Evolutionary conservation across 352 stramenopile genomes (phyloP).

Genomic region (Pythium plurisporium): DNA sequence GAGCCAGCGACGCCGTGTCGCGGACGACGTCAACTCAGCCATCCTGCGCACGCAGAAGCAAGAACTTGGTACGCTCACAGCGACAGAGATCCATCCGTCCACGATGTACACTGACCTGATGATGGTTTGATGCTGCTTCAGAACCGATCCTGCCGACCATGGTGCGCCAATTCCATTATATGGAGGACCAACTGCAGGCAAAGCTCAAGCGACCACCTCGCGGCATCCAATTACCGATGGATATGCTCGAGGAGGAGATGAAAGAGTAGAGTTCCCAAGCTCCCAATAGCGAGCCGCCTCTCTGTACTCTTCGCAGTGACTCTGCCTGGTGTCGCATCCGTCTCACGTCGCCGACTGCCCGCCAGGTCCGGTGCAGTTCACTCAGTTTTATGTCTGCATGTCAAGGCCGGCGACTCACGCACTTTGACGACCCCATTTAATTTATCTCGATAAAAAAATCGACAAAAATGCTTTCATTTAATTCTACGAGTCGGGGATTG

Average conservation of each 20-base stretch:
- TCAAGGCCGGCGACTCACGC: not conserved
- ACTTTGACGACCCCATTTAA: constrained; percentile 16
- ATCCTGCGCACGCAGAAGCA: constrained; percentile 72
- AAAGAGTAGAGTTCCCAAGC: constrained; percentile 12
- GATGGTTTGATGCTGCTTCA: constrained; percentile 14
- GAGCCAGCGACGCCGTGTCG: constrained; percentile 55
- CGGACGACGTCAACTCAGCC: constrained; percentile 70
- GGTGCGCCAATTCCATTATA: constrained; percentile 73
- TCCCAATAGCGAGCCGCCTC: not conserved
- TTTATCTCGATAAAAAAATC: constrained; percentile 31
- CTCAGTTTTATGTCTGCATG: not conserved
- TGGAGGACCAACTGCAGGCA: constrained; percentile 63
- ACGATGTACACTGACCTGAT: not conserved
- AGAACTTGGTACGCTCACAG: constrained; percentile 42
- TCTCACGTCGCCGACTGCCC: no score
- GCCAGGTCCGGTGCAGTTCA: not conserved
- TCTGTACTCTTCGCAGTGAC: not conserved
- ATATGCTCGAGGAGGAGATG: constrained; percentile 28
- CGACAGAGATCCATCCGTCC: not conserved
- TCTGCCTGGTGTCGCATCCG: not conserved
- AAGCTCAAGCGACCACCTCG: constrained; percentile 54
- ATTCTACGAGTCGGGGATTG: not conserved
- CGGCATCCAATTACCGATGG: constrained; percentile 28
- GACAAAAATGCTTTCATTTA: constrained; percentile 6
- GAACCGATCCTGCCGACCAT: constrained; percentile 74